Evolutionary conservation across 768 basidiomycete species (phyloP), one percentile per base, ranked within the genome.

Genomic region (Scleroderma citrinum): DNA sequence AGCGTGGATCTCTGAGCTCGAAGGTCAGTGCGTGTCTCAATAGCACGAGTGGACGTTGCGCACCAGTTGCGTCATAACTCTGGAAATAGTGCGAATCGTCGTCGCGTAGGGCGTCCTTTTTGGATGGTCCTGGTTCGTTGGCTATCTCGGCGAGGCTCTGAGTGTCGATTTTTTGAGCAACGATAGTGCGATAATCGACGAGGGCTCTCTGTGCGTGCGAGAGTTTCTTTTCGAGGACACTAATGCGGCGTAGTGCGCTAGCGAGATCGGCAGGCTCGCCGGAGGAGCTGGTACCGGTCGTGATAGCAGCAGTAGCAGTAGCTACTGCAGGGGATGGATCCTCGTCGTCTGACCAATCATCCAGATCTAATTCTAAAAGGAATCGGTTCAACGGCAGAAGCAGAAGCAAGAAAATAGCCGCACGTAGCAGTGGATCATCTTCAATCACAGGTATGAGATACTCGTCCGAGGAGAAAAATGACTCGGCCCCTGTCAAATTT

Each of bases 61-160:
- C 44, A 92, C 93, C 94, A 53, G 94, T 94, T 53, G 82, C 82
- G 21, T 76, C 86, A 59, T 98, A 97, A 51, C 87, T 89, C 48
- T 87, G 76, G 67, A 96, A 98, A 67, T 97, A 97, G 61, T 96
- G 91, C 0, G 88, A 80, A 63, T 98, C 95, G 53, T 96, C 90
- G 56, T 96, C 92, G 32, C 87, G 75, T 55, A 55, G 16, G 16
- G 24, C 40, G 4, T 58, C 54, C 41, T 64, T 58, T 19, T 60
- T 32, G 13, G 59, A 55, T 47, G 53, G 47, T 37, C 57, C 39
- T 51, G 59, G 66, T 55, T 74, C 74, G 10, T 70, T 65, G 1
- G 73, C 51, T 16, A 69, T 72, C 19, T 78, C 76, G 5, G 72
- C 57, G 26, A 81, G 60, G 49, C 57, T 64, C 2, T 74, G 52